Evolutionary conservation across 768 basidiomycete genomes (phyloP), one percentile per base, ranked within the genome.

Genomic region (Gautieria morchelliformis): DNA sequence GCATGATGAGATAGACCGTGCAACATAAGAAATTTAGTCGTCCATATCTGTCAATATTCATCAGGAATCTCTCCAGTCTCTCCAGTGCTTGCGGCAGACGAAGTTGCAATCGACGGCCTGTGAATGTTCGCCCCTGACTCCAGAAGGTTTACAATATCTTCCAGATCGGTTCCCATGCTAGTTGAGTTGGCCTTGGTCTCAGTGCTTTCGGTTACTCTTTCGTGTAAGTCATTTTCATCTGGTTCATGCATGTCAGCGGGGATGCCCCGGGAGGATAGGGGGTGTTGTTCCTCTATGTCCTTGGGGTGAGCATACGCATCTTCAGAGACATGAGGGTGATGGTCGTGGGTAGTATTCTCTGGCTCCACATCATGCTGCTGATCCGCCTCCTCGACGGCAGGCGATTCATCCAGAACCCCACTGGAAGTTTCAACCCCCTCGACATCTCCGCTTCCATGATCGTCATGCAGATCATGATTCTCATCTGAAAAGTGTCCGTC

Each of bases 131-230:
- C 24, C 39, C 70, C 63, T 1, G 74, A 64, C 69, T 89, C 83
- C 12, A 88, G 79, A 62, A 87, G 74, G 63, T 76, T 81, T 59
- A 89, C 80, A 53, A 87, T 81, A 56, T 80, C 79, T 67, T 82
- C 86, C 32, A 84, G 72, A 32, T 84, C 80, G 54, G 72, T 67
- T 15, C 66, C 74, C 14, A 63, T 47, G 22, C 45, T 35, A 56
- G 61, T 20, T 50, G 61, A 19, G 61, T 67, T 47, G 62, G 27
- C 53, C 57, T 49, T 63, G 59, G n/a, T 32, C 42, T 52, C 49
- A 27, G 47, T 51, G 27, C 32, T n/a, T 48, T 39, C 17, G 4
- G 46, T n/a, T 12, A 42, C 41, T 44, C n/a, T 14, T 55, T 30
- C 30, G 32, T 46, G 19, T 22, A 30, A 37, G 17, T 27, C 39